phyloP scores from a whole-genome alignment of 208 protist species.

The Wallacemonas rigidus region DNA sequence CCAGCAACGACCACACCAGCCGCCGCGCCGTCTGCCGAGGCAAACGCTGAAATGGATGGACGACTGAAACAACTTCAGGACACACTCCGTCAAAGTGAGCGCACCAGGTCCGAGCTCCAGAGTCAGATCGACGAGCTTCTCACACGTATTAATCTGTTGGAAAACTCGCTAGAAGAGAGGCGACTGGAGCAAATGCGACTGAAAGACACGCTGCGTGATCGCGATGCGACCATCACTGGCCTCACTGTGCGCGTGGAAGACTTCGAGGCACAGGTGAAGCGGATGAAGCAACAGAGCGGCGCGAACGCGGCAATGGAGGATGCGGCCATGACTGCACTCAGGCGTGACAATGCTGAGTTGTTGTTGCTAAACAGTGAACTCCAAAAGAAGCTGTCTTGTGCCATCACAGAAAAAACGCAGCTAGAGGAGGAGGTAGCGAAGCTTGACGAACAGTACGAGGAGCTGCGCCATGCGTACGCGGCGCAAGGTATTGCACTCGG shows the following conservation, averaged over 20 bases:
- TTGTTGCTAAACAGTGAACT: conserved; percentile 25
- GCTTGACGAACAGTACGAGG: conserved; percentile 33
- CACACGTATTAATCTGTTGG: conserved; percentile 29
- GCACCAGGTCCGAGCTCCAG: conserved; percentile 17
- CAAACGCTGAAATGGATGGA: not conserved
- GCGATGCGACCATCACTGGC: conserved; percentile 7
- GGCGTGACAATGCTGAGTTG: conserved; percentile 19
- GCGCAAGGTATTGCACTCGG: conserved; percentile 4
- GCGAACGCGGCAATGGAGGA: conserved; percentile 14
- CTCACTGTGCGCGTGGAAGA: conserved; percentile 1
- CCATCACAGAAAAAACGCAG: conserved; percentile 26
- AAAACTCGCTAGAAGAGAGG: conserved; percentile 20
- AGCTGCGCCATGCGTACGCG: conserved; percentile 27
- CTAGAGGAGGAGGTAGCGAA: conserved; percentile 15
- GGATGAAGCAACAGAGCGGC: not conserved
- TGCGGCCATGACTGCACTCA: conserved; percentile 13
- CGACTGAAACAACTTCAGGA: not conserved
- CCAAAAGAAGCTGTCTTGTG: conserved; percentile 28
- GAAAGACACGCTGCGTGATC: conserved; percentile 7
- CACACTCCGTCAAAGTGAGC: not conserved
- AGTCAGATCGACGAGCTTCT: conserved; percentile 13
- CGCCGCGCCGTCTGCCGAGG: not conserved
- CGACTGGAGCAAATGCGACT: conserved; percentile 13
- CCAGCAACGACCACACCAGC: conserved; percentile 13
- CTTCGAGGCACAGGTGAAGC: not conserved